Conservation (phyloP, 768 basidiomycete species). For the Termitomyces sp. region DNA sequence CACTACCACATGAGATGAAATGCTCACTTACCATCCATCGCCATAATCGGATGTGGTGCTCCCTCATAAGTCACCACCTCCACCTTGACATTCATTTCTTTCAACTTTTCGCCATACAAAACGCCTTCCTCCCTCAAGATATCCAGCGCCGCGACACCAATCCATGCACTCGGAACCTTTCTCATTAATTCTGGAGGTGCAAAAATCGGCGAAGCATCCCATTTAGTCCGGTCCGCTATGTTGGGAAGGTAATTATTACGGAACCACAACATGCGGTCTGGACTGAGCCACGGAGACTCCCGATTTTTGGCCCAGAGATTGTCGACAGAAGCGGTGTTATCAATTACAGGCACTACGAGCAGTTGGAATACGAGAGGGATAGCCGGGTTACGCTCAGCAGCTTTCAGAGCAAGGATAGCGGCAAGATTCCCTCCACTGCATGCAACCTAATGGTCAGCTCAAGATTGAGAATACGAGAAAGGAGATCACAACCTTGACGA, state of each 20-base stretch:
- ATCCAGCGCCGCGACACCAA: conserved; percentile 61
- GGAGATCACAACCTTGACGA: conserved; percentile 49
- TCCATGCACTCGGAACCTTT: conserved; percentile 52
- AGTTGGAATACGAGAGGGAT: conserved; percentile 57
- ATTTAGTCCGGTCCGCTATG: conserved; percentile 49
- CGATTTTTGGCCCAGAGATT: conserved; percentile 52
- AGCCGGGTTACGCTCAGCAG: conserved; percentile 38
- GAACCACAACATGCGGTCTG: conserved; percentile 72
- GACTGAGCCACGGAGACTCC: conserved; percentile 53
- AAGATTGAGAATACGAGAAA: not conserved
- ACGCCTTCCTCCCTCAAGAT: conserved; percentile 64
- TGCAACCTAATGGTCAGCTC: not conserved
- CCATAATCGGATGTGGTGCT: conserved; percentile 69
- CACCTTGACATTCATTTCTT: conserved; percentile 42
- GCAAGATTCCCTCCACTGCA: conserved; percentile 67
- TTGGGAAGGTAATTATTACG: conserved; percentile 62
- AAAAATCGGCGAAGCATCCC: conserved; percentile 69
- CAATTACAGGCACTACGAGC: conserved; percentile 65
- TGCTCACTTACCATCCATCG: conserved; percentile 57
- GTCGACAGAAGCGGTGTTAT: conserved; percentile 55
- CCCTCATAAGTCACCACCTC: conserved; percentile 53
- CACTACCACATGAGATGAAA: not conserved
- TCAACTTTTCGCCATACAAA: conserved; percentile 54
- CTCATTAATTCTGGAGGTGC: conserved; percentile 50
- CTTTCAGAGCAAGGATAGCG: conserved; percentile 59